Evolutionary conservation across 2,329 filamentous ascomycete species (phyloP).

Genomic region (Arthrobotrys sinensis): DNA sequence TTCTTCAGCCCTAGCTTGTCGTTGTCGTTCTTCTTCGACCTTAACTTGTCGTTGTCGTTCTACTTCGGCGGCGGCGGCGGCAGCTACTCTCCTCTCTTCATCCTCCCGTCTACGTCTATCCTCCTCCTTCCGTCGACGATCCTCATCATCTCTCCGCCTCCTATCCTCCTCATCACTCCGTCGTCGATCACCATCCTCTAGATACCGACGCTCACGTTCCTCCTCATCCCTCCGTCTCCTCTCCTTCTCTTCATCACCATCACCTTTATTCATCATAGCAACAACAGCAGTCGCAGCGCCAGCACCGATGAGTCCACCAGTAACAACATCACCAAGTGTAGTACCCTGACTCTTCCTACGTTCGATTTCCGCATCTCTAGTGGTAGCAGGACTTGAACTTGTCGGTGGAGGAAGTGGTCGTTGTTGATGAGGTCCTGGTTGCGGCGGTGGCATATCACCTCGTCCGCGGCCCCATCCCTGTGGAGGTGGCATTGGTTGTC

Average conservation of each 20-base stretch:
- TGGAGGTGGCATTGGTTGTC: constrained; percentile 30
- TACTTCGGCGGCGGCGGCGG: constrained; percentile 38
- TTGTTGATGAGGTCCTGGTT: constrained; percentile 24
- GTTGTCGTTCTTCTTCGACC: constrained; percentile 31
- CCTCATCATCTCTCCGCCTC: constrained; percentile 28
- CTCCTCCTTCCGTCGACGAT: constrained; percentile 14
- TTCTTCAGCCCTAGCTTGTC: constrained; percentile 15
- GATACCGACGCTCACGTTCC: constrained; percentile 13
- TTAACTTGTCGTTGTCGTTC: constrained; percentile 22
- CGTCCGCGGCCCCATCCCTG: constrained; percentile 30
- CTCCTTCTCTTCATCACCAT: constrained; percentile 44
- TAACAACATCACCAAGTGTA: constrained; percentile 43
- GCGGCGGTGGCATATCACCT: constrained; percentile 30
- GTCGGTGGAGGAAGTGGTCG: constrained; percentile 24
- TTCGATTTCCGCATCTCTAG: constrained; percentile 35
- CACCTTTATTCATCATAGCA: constrained; percentile 42
- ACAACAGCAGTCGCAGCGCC: constrained; percentile 43
- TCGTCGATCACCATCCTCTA: constrained; percentile 22
- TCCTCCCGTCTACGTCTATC: constrained; percentile 42
- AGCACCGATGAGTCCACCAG: constrained; percentile 34
- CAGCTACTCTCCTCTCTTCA: constrained; percentile 28
- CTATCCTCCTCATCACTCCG: constrained; percentile 26
- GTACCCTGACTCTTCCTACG: constrained; percentile 44
- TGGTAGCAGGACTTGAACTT: constrained; percentile 9
- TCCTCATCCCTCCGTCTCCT: constrained; percentile 30